phyloP scores from a whole-genome alignment of 805 yeast genomes.

The Cyberlindnera mycetangii region DNA sequence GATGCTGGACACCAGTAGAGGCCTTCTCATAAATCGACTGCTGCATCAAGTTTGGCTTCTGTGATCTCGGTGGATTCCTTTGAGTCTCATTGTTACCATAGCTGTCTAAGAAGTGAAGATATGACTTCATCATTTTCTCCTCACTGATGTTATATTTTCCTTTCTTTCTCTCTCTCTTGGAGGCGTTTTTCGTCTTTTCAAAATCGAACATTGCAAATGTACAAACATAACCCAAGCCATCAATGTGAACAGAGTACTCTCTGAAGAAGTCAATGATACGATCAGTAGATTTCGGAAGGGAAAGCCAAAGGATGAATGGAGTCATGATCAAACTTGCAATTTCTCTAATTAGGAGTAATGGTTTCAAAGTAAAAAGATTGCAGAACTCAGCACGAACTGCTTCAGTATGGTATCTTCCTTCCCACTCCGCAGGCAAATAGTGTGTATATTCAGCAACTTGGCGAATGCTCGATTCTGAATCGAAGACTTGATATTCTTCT shows the following conservation, averaged over 20 bases:
- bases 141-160: constrained; percentile 45
- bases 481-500: constrained; percentile 70
- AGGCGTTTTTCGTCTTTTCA: constrained; percentile 50
- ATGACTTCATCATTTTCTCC: constrained; percentile 91
- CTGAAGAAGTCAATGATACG: constrained; percentile 86
- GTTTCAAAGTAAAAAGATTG: constrained; percentile 67
- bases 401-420: constrained; percentile 78
- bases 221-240: constrained; percentile 93
- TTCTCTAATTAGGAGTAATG: constrained; percentile 71
- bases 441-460: constrained; percentile 87
- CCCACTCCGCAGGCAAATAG: constrained; percentile 86
- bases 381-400: constrained; percentile 83
- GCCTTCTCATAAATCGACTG: constrained; percentile 9
- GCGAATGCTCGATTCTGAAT: constrained; percentile 83
- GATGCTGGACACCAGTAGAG: constrained; percentile 6
- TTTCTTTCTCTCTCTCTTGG: constrained; percentile 28
- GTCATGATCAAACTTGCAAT: constrained; percentile 77
- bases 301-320: constrained; percentile 87
- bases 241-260: constrained; percentile 85
- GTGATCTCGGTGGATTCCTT: constrained; percentile 18
- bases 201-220: constrained; percentile 90
- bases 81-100: constrained; percentile 52
- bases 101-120: constrained; percentile 81
- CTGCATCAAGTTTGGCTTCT: constrained; percentile 8
- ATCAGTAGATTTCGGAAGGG: constrained; percentile 70